Base-by-base conservation (phyloP, 768 basidiomycete species). In the Sarcomyxa edulis region DNA sequence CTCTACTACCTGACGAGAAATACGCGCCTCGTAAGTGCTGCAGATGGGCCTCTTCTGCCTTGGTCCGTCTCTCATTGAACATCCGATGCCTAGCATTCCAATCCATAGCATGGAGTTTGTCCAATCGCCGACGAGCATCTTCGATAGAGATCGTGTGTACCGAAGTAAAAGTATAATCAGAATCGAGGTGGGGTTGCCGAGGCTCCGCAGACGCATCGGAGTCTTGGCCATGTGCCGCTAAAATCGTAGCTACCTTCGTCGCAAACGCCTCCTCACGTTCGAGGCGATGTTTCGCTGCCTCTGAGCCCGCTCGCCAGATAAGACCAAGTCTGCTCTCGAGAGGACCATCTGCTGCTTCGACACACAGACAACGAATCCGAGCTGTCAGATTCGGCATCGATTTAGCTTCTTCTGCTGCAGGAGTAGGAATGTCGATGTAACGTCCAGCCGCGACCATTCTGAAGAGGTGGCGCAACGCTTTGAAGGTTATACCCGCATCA, bases 341-440 rank as follows among this genome's bases (percentile, higher is more conserved):
- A 1, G 81, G 75, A 49, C 92, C 87, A 56, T 98, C 94, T 16
- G 79, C 76, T 18, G 81, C 81, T 58, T 96, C 92, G 7, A 89
- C 50, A 33, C 76, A 78, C 23, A 95, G 50, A 30, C 68, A 68
- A n/a, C 70, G 66, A 35, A 93, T 57, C 7, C 55, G 63, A 31
- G 95, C 52, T 1, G 63, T 61, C 31, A 94, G 53, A 38, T 70
- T 67, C 0, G 90, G 90, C 2, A 92, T 60, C 0, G 54, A 48
- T 59, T 91, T 96, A 0, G 92, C 77, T 3, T 64, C 70, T 56
- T 95, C 90, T 0, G 81, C 66, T 25, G 65, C 66, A 1, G 94
- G 93, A 11, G 57, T 58, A n/a, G 76, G 68, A 42, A 83, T 71
- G 35, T 69, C 58, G 16, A 54, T 59, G 52, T 79, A 83, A 34